phyloP scores from a whole-genome alignment of 2,329 filamentous ascomycete genomes.

The Talaromyces pinophilus region DNA sequence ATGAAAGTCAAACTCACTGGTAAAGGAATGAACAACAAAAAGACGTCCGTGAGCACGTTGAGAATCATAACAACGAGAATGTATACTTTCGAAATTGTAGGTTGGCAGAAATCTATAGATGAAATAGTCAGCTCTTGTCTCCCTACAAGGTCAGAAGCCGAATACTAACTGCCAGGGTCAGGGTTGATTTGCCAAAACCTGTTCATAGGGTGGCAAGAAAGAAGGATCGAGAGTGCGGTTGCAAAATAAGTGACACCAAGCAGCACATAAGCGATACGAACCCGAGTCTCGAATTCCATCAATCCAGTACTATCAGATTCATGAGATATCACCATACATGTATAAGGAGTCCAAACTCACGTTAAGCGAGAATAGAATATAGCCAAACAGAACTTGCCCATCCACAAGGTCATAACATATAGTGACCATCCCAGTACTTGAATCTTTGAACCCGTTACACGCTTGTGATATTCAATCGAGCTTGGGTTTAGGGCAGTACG shows the following conservation, averaged over 20 bases:
- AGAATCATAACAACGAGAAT: slow-evolving; percentile 51
- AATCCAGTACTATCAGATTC: slow-evolving; percentile 37
- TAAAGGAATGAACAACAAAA: slow-evolving; percentile 59
- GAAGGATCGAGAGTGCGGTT: slow-evolving; percentile 51
- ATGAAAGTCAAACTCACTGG: slow-evolving; percentile 42
- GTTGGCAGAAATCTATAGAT: slow-evolving; percentile 47
- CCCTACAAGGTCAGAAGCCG: neutral
- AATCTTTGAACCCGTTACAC: slow-evolving; percentile 54
- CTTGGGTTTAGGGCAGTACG: slow-evolving; percentile 48
- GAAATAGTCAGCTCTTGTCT: neutral
- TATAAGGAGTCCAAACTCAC: slow-evolving; percentile 27
- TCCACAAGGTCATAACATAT: slow-evolving; percentile 55
- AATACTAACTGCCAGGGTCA: slow-evolving; percentile 55
- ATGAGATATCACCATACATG: neutral
- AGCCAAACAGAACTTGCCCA: slow-evolving; percentile 55
- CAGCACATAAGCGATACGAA: slow-evolving; percentile 53
- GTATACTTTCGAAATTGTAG: slow-evolving; percentile 50
- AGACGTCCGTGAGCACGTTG: slow-evolving; percentile 59
- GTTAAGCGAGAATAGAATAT: slow-evolving; percentile 59
- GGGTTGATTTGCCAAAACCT: slow-evolving; percentile 62
- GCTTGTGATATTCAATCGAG: slow-evolving; percentile 49
- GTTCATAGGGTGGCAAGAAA: slow-evolving; percentile 56
- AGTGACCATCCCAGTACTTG: slow-evolving; percentile 56
- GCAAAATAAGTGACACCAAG: slow-evolving; percentile 52
- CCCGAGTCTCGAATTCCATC: slow-evolving; percentile 43